Percentiles rank a stretch among this genome's conserved stretches.
phyloP scores from a whole-genome alignment of 2,329 filamentous ascomycete genomes.

The Colletotrichum viniferum region DNA sequence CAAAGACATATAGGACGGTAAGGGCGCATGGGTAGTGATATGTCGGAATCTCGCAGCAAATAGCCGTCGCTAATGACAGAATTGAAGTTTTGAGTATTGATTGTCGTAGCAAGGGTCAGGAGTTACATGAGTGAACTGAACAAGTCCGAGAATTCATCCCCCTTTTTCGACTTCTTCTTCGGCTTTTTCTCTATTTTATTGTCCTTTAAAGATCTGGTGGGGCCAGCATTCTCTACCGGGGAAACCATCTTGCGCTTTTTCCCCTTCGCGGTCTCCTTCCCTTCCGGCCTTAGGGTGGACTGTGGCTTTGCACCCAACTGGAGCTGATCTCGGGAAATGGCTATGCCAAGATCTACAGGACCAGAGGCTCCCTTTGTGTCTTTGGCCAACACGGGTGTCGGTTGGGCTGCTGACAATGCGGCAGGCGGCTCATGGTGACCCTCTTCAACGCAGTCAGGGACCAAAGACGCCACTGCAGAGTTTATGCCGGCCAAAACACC shows the following conservation, averaged over 20 bases:
- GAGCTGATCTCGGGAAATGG: constrained; percentile 30
- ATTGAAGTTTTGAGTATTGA: not conserved
- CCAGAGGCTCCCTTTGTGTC: constrained; percentile 21
- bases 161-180: constrained; percentile 40
- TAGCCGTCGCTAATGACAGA: constrained; percentile 20
- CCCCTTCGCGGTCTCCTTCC: not conserved
- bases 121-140: constrained; percentile 64
- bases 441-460: constrained; percentile 20
- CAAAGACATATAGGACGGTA: constrained; percentile 3
- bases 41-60: constrained; percentile 16
- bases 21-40: constrained; percentile 21
- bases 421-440: not conserved
- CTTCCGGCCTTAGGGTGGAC: not conserved
- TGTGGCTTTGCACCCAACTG: not conserved
- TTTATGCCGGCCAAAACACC: constrained; percentile 65
- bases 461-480: constrained; percentile 43
- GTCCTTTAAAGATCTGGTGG: not conserved
- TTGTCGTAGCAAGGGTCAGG: not conserved
- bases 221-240: not conserved
- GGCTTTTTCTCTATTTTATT: constrained; percentile 41
- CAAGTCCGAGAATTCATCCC: constrained; percentile 74
- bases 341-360: constrained; percentile 30
- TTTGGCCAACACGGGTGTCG: not conserved
- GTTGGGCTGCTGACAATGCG: not conserved
- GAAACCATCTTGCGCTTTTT: not conserved